Evolutionary conservation across 75 land plant species (phyloP).

Genomic region (Chamaecyparis obtusa): DNA sequence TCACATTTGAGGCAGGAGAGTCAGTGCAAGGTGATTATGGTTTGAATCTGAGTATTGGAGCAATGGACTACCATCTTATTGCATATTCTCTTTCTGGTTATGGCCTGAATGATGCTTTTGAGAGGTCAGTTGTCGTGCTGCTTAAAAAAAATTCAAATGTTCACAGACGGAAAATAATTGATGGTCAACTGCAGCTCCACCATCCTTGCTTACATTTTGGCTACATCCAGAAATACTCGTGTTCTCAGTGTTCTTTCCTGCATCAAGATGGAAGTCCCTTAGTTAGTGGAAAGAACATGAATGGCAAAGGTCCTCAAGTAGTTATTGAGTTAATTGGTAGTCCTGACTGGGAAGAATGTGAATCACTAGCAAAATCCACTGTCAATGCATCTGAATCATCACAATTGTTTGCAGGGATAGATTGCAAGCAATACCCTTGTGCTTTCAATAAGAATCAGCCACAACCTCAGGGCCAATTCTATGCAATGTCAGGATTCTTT

Average conservation of each 20-base stretch:
- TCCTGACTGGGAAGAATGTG: constrained; percentile 86
- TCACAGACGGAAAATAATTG: constrained; percentile 14
- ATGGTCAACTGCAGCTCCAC: constrained; percentile 46
- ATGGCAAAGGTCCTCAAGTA: constrained; percentile 28
- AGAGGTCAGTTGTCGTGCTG: constrained; percentile 80
- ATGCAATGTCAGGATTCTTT: constrained; percentile 92
- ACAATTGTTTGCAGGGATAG: constrained; percentile 30
- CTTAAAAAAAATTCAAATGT: constrained; percentile 26
- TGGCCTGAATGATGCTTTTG: constrained; percentile 99
- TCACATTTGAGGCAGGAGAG: constrained; percentile 79
- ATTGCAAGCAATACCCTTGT: constrained; percentile 72
- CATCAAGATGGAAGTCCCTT: constrained; percentile 41
- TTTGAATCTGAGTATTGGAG: constrained; percentile 73
- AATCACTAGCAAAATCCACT: constrained; percentile 66
- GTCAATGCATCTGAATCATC: constrained; percentile 81
- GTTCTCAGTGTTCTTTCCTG: constrained; percentile 60
- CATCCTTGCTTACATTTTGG: constrained; percentile 92
- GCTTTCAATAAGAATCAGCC: constrained; percentile 65
- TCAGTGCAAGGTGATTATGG: constrained; percentile 41
- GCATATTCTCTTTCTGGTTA: constrained; percentile 91
- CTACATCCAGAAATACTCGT: constrained; percentile 62
- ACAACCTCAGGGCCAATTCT: constrained; percentile 74
- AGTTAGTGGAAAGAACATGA: constrained; percentile 15
- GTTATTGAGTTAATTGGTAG: constrained; percentile 56
- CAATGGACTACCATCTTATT: constrained; percentile 69